These are phyloP conservation scores for Panaeolus cyanescens DNA, from an alignment of 768 basidiomycete genomes.

Conservation along the genomic window DNA sequence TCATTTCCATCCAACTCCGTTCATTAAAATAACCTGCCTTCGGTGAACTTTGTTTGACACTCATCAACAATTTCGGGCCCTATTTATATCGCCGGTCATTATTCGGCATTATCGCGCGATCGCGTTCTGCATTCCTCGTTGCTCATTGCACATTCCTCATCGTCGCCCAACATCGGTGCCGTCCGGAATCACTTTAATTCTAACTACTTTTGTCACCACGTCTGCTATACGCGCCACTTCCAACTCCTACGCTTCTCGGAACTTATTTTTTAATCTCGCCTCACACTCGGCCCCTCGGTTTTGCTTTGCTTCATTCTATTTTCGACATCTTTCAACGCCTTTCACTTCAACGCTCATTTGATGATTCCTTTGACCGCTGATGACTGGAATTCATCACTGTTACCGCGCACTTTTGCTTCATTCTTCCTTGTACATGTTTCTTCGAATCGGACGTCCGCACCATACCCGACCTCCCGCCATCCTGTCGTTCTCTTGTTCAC, in stretches of 20 bases:
- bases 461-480: background rate
- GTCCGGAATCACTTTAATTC: background rate
- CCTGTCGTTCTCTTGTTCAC: background rate
- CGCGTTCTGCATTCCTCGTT: constrained; percentile 40
- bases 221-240: background rate
- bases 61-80: background rate
- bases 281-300: no score
- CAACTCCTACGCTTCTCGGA: background rate
- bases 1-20: background rate
- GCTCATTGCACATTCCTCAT: constrained; percentile 51
- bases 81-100: background rate
- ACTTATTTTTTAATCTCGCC: no score
- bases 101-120: background rate
- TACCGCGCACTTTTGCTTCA: background rate
- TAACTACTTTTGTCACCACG: background rate
- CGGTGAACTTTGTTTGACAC: background rate
- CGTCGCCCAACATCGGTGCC: constrained; percentile 1
- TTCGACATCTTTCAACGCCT: background rate
- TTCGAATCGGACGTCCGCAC: background rate
- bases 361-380: no score
- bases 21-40: background rate
- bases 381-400: background rate
- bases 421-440: background rate
- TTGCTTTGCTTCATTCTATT: no score
- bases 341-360: no score